Conservation (phyloP, 768 basidiomycete species). For the Dacryopinax spathularia region DNA sequence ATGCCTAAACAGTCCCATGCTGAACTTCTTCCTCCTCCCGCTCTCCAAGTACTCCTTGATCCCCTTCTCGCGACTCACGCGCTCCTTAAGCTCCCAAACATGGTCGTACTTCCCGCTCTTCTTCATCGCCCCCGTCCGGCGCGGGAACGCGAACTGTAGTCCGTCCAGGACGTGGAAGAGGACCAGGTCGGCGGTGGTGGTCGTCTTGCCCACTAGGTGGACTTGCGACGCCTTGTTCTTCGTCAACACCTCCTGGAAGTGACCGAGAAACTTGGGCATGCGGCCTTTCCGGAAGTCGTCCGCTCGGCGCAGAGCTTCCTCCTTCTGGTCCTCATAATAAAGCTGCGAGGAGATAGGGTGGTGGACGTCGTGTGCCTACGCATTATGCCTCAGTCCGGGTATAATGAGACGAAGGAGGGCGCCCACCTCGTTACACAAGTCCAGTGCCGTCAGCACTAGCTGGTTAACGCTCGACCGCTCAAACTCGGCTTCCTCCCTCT, state of each 20-base stretch:
- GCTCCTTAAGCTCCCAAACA: conserved; percentile 24
- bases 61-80: conserved; percentile 21
- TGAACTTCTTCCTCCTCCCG: conserved; percentile 21
- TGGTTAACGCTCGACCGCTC: conserved; percentile 24
- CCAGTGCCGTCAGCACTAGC: conserved; percentile 26
- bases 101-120: conserved; percentile 19
- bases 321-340: conserved; percentile 34
- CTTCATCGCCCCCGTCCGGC: conserved; percentile 18
- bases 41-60: conserved; percentile 27
- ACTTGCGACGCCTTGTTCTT: conserved; percentile 12
- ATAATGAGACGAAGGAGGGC: background rate
- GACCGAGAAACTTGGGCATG: conserved; percentile 30
- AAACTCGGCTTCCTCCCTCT: conserved; percentile 21
- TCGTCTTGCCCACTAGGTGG: conserved; percentile 21
- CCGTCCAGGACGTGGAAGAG: conserved; percentile 30
- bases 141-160: conserved; percentile 27
- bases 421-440: conserved; percentile 1
- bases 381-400: background rate
- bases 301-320: conserved; percentile 23
- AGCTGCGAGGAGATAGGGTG: conserved; percentile 25
- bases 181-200: conserved; percentile 31
- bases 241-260: conserved; percentile 25
- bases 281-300: conserved; percentile 25
- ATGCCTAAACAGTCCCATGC: conserved; percentile 26
- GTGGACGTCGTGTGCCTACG: conserved; percentile 22